Evolutionary conservation across 2,329 filamentous ascomycete genomes (phyloP).

Genomic region (Annulohypoxylon truncatum): DNA sequence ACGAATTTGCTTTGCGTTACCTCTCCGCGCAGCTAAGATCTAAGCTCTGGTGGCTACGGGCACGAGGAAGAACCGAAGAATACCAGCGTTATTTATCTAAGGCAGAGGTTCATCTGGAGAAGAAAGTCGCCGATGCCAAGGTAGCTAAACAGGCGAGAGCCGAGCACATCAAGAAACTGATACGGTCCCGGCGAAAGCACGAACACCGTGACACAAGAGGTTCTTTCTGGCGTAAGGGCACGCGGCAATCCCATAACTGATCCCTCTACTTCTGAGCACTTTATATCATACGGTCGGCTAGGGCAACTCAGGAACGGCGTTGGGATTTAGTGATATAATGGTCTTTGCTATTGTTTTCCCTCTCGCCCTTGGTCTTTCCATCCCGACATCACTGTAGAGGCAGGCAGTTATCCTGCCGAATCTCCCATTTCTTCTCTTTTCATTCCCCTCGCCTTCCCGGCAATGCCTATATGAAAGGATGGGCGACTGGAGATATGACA

Average conservation of each 20-base stretch:
- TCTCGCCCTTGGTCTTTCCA: slow-evolving; percentile 22
- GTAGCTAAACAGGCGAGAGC: slow-evolving; percentile 47
- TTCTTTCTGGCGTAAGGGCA: slow-evolving; percentile 44
- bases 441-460: not conserved
- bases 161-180: slow-evolving; percentile 46
- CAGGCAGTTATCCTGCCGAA: slow-evolving; percentile 15
- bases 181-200: slow-evolving; percentile 46
- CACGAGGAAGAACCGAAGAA: slow-evolving; percentile 62
- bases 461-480: slow-evolving; percentile 19
- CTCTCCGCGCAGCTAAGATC: slow-evolving; percentile 67
- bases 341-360: slow-evolving; percentile 35
- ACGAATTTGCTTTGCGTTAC: slow-evolving; percentile 58
- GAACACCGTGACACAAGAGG: slow-evolving; percentile 41
- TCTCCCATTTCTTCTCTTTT: slow-evolving; percentile 17
- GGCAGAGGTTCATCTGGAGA: slow-evolving; percentile 57
- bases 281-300: slow-evolving; percentile 46
- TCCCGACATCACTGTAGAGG: slow-evolving; percentile 30
- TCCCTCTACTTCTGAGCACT: slow-evolving; percentile 26
- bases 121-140: slow-evolving; percentile 51
- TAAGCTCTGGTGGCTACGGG: slow-evolving; percentile 67
- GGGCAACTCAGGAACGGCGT: slow-evolving; percentile 46
- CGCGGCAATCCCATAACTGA: slow-evolving; percentile 34
- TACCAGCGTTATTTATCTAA: slow-evolving; percentile 60
- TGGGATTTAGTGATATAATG: slow-evolving; percentile 44
- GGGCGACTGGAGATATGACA: slow-evolving; percentile 14